Evolutionary conservation across 2,329 filamentous ascomycete genomes (phyloP), one percentile per base, ranked within the genome.

Genomic region (Cladosporium cucumerinum): DNA sequence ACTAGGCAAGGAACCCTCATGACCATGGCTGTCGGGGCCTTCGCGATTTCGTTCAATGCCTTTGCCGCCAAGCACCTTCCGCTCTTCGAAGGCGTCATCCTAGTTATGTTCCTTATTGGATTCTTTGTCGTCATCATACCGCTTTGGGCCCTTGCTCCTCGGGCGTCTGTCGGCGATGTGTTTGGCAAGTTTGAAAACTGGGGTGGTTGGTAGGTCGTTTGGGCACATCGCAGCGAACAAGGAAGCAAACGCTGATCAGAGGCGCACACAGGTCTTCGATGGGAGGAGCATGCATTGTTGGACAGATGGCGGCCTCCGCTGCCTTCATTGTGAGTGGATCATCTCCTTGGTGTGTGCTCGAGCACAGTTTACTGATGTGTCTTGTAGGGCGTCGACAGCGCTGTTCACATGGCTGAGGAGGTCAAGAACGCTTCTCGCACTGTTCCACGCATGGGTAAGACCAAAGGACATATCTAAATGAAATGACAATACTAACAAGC

Each of bases 1-100:
- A 61, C 1, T 70, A 81, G 59, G 67, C 74, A 63, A 82, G 79
- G 79, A 79, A 82, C 64, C 78, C 75, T 82, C 63, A 67, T 83
- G 32, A 72, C 70, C 8, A 71, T 74, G 43, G 72, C 68, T 25
- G 64, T 71, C 3, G 66, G 61, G 5, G 57, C 58, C 14, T 69
- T 71, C 8, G 67, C 69, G 1, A 67, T 72, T n/a, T 49, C 69
- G 7, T 69, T 74, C 66, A 76, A 76, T 69, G 72, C 63, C 21
- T 69, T 71, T 49, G 67, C 67, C 30, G 69, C 71, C 11, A 67
- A 69, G 23, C 66, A 68, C 28, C 66, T 76, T 10, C 72, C 74
- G 1, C 48, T 72, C 1, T 61, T 76, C 18, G 73, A 76, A 64
- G 69, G 65, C 7, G 43, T 73, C 16, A 65, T 73, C n/a, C 66